Base-by-base conservation (phyloP, 352 stramenopile species). In the Globisporangium splendens region DNA sequence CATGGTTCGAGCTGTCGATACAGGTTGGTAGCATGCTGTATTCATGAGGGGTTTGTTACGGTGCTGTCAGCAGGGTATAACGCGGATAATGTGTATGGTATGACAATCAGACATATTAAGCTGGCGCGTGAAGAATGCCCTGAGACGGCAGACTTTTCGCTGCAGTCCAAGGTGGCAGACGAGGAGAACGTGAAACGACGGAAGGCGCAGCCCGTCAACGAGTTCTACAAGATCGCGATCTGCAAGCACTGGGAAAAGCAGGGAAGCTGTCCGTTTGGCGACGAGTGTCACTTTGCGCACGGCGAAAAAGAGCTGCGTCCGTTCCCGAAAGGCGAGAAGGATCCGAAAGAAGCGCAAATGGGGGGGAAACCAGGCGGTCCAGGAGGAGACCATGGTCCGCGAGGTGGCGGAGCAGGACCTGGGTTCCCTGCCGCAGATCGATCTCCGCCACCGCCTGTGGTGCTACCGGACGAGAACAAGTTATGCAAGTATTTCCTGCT, bases 281-380 rank as follows among this genome's bases (percentile, higher is more conserved):
- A 98, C 46, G 91, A 97, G 39, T 99, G 96, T 68, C 95, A 98
- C 59, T 99, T 98, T 79, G 96, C 96, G 0, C 96, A 99, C 74
- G 96, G 96, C 18, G 88, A 98, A 46, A 85, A 86, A 33, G 95
- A 99, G 66, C 69, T 99, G 38, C 64, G 89, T 7, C 84, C 86
- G 33, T 96, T 96, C 61, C 86, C 87, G 3, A 91, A 92, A 56
- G 87, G 73, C 21, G 79, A 90, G 48, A 78, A 86, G 12, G 74
- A 82, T n/a, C 54, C 63, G 24, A 66, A 73, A 39, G 68, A 79
- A 11, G 60, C 61, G 18, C 63, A 72, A 20, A 63, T 31, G 54
- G 50, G 17, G 43, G 56, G 8, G 46, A 42, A n/a, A 24, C 21
- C 11, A 46, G 18, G 17, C 33, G 60, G 15, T 47, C 54, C 35